These are phyloP conservation scores for Cercospora zeina DNA, from an alignment of 2,329 filamentous ascomycete species.

Conservation along the genomic window DNA sequence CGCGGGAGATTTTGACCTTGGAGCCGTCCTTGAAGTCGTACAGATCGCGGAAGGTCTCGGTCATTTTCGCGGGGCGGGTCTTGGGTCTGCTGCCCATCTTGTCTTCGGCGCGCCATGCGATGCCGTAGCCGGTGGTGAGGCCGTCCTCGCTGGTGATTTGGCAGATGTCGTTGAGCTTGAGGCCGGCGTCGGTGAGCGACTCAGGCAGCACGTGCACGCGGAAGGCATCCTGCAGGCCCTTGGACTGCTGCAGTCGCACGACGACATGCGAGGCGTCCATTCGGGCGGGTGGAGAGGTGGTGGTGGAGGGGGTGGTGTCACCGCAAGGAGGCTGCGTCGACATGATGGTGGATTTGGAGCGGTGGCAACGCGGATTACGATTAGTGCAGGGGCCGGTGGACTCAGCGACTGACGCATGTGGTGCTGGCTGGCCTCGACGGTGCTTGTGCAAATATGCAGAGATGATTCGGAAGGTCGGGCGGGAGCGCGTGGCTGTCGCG, in stretches of 20 bases:
- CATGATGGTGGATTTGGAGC: neutral
- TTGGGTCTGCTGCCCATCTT: slow-evolving; percentile 57
- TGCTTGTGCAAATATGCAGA: too few relatives aligned
- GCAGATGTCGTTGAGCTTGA: slow-evolving; percentile 62
- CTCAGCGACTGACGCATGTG: too few relatives aligned
- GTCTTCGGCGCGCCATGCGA: slow-evolving; percentile 61
- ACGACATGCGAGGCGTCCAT: slow-evolving; percentile 47
- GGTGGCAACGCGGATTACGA: neutral
- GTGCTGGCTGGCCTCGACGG: neutral
- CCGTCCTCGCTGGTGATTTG: slow-evolving; percentile 50
- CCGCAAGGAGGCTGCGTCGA: neutral
- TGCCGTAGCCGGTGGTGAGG: slow-evolving; percentile 54
- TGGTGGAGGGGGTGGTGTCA: neutral
- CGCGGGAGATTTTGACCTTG: slow-evolving; percentile 61
- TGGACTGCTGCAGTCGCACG: slow-evolving; percentile 48
- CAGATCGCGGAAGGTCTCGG: slow-evolving; percentile 69
- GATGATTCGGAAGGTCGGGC: too few relatives aligned
- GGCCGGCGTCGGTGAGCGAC: slow-evolving; percentile 56
- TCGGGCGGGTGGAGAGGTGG: neutral
- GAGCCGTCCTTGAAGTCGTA: slow-evolving; percentile 73
- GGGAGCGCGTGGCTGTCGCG: too few relatives aligned
- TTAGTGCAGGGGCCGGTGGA: neutral
- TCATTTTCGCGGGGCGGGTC: slow-evolving; percentile 69
- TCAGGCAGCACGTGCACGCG: slow-evolving; percentile 59
- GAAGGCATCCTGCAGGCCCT: slow-evolving; percentile 56